Evolutionary conservation across 2,329 filamentous ascomycete species (phyloP).

Genomic region (Penicillium decumbens): DNA sequence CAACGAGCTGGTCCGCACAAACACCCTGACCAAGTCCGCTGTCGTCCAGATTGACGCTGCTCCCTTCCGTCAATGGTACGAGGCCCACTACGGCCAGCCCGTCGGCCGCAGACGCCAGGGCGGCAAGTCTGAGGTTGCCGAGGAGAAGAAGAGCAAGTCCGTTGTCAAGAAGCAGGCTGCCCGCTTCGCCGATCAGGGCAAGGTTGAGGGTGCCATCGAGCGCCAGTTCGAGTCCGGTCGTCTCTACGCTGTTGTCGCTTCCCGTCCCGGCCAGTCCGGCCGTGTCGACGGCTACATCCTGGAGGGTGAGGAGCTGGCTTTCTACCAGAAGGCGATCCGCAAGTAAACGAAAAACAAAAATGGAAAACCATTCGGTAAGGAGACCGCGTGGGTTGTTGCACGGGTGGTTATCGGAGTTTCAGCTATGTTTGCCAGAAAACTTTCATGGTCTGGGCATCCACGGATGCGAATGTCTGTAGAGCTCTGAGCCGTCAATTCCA

Average conservation of each 20-base stretch:
- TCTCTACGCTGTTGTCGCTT: slow-evolving; percentile 87
- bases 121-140: slow-evolving; percentile 54
- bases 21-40: slow-evolving; percentile 98
- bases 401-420: slow-evolving; percentile 38
- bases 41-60: slow-evolving; percentile 98
- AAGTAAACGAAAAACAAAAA: slow-evolving; percentile 64
- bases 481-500: slow-evolving; percentile 37
- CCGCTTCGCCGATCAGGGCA: slow-evolving; percentile 75
- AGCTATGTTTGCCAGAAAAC: slow-evolving; percentile 34
- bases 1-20: slow-evolving; percentile 99
- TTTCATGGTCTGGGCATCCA: slow-evolving; percentile 34
- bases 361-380: slow-evolving; percentile 21
- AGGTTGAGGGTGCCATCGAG: slow-evolving; percentile 90
- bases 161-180: slow-evolving; percentile 95
- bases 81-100: slow-evolving; percentile 94
- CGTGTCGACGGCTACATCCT: slow-evolving; percentile 96
- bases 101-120: slow-evolving; percentile 88
- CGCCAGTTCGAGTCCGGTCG: slow-evolving; percentile 99
- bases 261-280: slow-evolving; percentile 93
- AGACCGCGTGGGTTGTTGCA: slow-evolving; percentile 23
- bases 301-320: slow-evolving; percentile 98
- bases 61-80: slow-evolving; percentile 99
- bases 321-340: slow-evolving; percentile 99
- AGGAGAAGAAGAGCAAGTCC: slow-evolving; percentile 89
- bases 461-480: slow-evolving; percentile 37